Base-by-base conservation (phyloP, 495 filamentous ascomycete species). In the Penicillium samsonianum region DNA sequence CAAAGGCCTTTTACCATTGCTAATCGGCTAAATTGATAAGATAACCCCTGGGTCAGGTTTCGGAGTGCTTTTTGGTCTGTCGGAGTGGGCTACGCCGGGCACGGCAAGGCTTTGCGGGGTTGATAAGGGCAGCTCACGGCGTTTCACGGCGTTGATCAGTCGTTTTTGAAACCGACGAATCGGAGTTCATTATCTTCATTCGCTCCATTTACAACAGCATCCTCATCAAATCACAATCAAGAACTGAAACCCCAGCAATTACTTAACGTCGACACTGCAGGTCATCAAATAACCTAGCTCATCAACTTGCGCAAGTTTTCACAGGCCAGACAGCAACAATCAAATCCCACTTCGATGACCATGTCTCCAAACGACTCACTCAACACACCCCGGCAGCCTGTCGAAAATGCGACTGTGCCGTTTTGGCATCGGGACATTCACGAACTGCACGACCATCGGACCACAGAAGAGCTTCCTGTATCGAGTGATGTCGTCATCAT, bases 371-470 rank as follows among this genome's bases (percentile, higher is more conserved):
- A n/a, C 16, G 35, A n/a, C 16, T n/a, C 16, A 17, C 1, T n/a
- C 16, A n/a, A 38, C 17, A n/a, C 35, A 38, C 0, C 35, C 5
- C 35, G 35, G 6, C 35, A n/a, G 2, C 35, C 35, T n/a, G 16
- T 38, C 6, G 6, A 38, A 38, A 38, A 38, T 17, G 35, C 35
- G 17, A 38, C 35, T 38, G 16, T 38, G 35, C 35, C 35, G 0
- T 89, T 87, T 73, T 91, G 88, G 88, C 87, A 89, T 67, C 62
- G 43, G 47, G 40, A 58, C n/a, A 78, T 78, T 10, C 76, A 84
- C 45, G 68, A 72, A 10, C 70, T 89, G 16, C 72, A 82, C 42
- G 75, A 83, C 57, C 63, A 79, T 58, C 78, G 80, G 33, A 78
- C 77, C 28, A 74, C 69, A 41, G 58, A 65, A 22, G 63, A 72